phyloP scores from a whole-genome alignment of 768 basidiomycete genomes.

The Lentinula lateritia region DNA sequence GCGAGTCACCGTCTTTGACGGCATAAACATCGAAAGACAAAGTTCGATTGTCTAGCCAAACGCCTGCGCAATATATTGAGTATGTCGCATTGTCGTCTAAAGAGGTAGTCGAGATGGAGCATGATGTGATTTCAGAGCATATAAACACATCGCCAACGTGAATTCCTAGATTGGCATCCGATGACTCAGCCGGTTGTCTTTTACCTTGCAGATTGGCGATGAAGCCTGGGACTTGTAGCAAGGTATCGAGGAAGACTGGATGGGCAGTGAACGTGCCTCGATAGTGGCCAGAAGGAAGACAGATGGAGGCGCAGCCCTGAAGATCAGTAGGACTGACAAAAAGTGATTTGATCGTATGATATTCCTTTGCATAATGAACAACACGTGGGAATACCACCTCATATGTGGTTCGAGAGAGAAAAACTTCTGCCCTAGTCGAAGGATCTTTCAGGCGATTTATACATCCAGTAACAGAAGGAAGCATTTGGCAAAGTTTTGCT shows the following conservation, averaged over 20 bases:
- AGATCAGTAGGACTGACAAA: constrained; percentile 40
- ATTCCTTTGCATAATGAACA: constrained; percentile 55
- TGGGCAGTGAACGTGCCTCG: constrained; percentile 35
- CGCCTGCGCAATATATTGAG: constrained; percentile 45
- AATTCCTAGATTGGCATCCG: constrained; percentile 46
- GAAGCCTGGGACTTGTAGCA: constrained; percentile 69
- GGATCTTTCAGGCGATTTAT: constrained; percentile 25
- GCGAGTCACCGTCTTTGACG: constrained; percentile 29
- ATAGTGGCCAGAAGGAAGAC: constrained; percentile 29
- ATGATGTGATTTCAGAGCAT: constrained; percentile 47
- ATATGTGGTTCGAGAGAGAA: constrained; percentile 53
- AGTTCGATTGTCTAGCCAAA: constrained; percentile 36
- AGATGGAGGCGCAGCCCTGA: constrained; percentile 47
- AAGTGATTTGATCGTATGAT: constrained; percentile 53
- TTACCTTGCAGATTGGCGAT: constrained; percentile 52
- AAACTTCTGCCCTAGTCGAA: constrained; percentile 32
- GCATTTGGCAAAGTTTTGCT: constrained; percentile 30
- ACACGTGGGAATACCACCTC: constrained; percentile 65
- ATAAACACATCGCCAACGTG: constrained; percentile 51
- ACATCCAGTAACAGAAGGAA: constrained; percentile 29
- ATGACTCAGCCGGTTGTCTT: neutral
- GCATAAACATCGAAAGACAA: constrained; percentile 49
- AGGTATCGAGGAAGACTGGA: constrained; percentile 59
- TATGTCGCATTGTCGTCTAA: constrained; percentile 38
- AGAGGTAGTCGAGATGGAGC: constrained; percentile 39